A percentile compares a stretch with the other conserved stretches of the same genome.
phyloP scores from a whole-genome alignment of 202 grass and related monocot genomes.

The Zoysia matrella region DNA sequence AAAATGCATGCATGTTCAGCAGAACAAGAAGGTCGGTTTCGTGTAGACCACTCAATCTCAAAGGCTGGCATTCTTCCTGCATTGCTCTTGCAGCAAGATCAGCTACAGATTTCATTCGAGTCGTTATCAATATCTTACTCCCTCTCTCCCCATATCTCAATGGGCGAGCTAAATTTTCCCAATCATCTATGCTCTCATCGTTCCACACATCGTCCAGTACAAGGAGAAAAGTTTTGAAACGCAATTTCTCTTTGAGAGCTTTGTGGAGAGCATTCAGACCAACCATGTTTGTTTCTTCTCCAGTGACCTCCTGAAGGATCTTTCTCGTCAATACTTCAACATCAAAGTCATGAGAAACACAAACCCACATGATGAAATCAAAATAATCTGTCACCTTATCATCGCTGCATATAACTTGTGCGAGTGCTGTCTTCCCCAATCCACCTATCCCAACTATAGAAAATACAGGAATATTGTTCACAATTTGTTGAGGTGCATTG shows the following conservation, averaged over 20 bases:
- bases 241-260: constrained; percentile 32
- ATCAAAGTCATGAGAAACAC: constrained; percentile 39
- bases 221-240: constrained; percentile 49
- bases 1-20: constrained; percentile 45
- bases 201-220: constrained; percentile 65
- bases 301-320: constrained; percentile 9
- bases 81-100: constrained; percentile 39
- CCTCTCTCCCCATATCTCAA: constrained; percentile 44
- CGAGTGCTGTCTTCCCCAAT: constrained; percentile 53
- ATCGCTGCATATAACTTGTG: constrained; percentile 53
- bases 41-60: constrained; percentile 37
- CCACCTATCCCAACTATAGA: constrained; percentile 54
- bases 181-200: constrained; percentile 26
- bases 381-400: constrained; percentile 5
- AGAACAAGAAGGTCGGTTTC: constrained; percentile 31
- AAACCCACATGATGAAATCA: constrained; percentile 45
- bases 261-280: constrained; percentile 32
- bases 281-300: background rate
- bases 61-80: background rate
- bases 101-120: constrained; percentile 54
- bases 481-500: background rate
- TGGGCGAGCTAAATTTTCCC: constrained; percentile 33
- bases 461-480: constrained; percentile 14
- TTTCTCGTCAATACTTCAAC: constrained; percentile 29
- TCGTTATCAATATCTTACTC: constrained; percentile 52